Percentiles rank a stretch among this genome's conserved stretches.
Evolutionary conservation across 1,139 yeast genomes (phyloP).

Genomic region (Yamadazyma diospyri): DNA sequence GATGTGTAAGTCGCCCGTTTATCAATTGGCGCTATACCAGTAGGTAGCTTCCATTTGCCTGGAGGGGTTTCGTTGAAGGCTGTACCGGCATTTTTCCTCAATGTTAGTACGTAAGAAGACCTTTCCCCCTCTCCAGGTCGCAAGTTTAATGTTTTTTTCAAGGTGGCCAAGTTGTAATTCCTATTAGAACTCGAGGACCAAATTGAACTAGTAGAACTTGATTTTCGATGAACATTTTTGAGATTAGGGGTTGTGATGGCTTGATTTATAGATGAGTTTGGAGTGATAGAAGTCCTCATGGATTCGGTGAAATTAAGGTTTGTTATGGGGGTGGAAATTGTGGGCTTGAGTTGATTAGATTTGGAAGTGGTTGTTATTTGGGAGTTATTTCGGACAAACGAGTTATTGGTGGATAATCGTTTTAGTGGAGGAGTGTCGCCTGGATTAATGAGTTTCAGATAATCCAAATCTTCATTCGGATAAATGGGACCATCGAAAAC

Average conservation of each 20-base stretch:
- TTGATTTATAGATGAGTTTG: background rate
- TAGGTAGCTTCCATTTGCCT: slow-evolving; percentile 59
- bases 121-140: slow-evolving; percentile 51
- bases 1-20: slow-evolving; percentile 24
- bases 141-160: slow-evolving; percentile 34
- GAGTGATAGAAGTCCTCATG: slow-evolving; percentile 5
- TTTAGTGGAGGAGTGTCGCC: background rate
- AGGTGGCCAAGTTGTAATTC: slow-evolving; percentile 36
- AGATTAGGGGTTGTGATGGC: slow-evolving; percentile 1
- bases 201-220: slow-evolving; percentile 35
- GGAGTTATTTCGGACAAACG: slow-evolving; percentile 2
- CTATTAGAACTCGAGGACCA: slow-evolving; percentile 32
- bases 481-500: slow-evolving; percentile 4
- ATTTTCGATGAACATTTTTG: slow-evolving; percentile 11
- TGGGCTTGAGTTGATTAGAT: slow-evolving; percentile 13
- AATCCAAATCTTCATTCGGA: slow-evolving; percentile 2
- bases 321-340: slow-evolving; percentile 16
- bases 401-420: background rate
- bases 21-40: slow-evolving; percentile 54
- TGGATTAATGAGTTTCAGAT: background rate
- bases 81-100: slow-evolving; percentile 52
- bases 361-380: slow-evolving; percentile 10
- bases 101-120: slow-evolving; percentile 51
- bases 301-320: slow-evolving; percentile 11
- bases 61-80: slow-evolving; percentile 57